Evolutionary conservation across 257 asterid genomes (phyloP), one percentile per base, ranked within the genome.

Genomic region (Solanum bulbocastanum): DNA sequence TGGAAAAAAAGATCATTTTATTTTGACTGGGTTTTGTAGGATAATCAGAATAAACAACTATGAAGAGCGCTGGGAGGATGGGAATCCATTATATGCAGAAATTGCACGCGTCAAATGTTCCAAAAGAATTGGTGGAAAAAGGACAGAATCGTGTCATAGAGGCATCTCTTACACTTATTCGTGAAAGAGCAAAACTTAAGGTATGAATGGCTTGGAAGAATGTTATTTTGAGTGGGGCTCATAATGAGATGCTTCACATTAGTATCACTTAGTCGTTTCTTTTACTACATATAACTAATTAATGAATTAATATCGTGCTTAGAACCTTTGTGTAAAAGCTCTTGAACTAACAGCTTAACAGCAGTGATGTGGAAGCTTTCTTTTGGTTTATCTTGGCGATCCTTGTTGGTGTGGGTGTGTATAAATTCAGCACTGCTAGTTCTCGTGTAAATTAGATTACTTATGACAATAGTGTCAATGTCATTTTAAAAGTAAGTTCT

Each of bases 101-200:
- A 92, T 91, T 93, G 88, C 92, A 91, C 36, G 98, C 92, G n/a
- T 95, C 93, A 68, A 95, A 93, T 89, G 94, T 97, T 86, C 97
- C 99, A 0, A 96, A 93, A 88, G 98, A 94, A 73, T 87, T 97
- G 91, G 91, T 97, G 66, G 98, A 96, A 94, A 96, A 91, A 74
- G 99, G 99, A 52, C 99, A 97, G 90, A 92, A 93, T 90, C 99
- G 99, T 84, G 99, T 97, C 83, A 93, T 96, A 58, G 99, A 97
- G 90, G 99, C 99, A 83, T 97, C 99, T 69, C 90, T 96, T 73
- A 97, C 99, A 6, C 98, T 97, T 76, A 97, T 97, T 87, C 99
- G 98, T 66, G 99, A 97, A 93, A 92, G 99, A 88, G 99, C 99
- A 23, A 97, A 95, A 93, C 99, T 97, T 87, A 97, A 94, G 99